Evolutionary conservation across 1,284 basidiomycete genomes (phyloP).

Genomic region (Cryptococcus wingfieldii): DNA sequence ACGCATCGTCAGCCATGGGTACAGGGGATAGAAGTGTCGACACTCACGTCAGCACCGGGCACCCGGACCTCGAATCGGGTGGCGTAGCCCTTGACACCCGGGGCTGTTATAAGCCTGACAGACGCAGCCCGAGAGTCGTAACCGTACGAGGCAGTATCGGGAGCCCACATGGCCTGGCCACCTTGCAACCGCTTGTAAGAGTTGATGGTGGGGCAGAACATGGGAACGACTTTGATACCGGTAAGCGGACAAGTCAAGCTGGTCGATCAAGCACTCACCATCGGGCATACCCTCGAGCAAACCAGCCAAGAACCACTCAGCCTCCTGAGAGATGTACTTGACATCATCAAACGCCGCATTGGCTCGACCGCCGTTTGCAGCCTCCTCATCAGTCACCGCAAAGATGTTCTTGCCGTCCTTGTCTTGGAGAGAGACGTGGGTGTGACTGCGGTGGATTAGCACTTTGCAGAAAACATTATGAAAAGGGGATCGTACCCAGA

Average conservation of each 20-base stretch:
- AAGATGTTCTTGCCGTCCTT: slow-evolving; percentile 71
- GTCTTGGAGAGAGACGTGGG: slow-evolving; percentile 82
- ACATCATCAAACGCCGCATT: slow-evolving; percentile 75
- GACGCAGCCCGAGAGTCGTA: slow-evolving; percentile 92
- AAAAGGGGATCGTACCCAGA: slow-evolving; percentile 62
- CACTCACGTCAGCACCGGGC: slow-evolving; percentile 85
- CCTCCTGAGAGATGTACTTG: slow-evolving; percentile 73
- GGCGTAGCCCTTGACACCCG: slow-evolving; percentile 69
- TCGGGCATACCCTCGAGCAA: slow-evolving; percentile 83
- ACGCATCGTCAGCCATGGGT: not conserved
- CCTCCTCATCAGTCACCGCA: slow-evolving; percentile 56
- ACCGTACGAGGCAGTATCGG: slow-evolving; percentile 80
- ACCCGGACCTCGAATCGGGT: slow-evolving; percentile 87
- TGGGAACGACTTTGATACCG: slow-evolving; percentile 43
- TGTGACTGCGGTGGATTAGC: slow-evolving; percentile 58
- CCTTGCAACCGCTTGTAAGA: slow-evolving; percentile 96
- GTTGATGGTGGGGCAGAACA: slow-evolving; percentile 85
- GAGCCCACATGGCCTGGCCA: slow-evolving; percentile 92
- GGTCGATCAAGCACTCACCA: slow-evolving; percentile 53
- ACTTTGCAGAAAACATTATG: not conserved
- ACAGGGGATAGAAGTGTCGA: not conserved
- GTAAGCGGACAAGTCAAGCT: not conserved
- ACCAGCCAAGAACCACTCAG: slow-evolving; percentile 91
- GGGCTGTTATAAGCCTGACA: slow-evolving; percentile 84
- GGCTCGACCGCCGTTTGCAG: slow-evolving; percentile 59